Conservation (phyloP, 257 asterid genomes). For the Plantago elongata region DNA sequence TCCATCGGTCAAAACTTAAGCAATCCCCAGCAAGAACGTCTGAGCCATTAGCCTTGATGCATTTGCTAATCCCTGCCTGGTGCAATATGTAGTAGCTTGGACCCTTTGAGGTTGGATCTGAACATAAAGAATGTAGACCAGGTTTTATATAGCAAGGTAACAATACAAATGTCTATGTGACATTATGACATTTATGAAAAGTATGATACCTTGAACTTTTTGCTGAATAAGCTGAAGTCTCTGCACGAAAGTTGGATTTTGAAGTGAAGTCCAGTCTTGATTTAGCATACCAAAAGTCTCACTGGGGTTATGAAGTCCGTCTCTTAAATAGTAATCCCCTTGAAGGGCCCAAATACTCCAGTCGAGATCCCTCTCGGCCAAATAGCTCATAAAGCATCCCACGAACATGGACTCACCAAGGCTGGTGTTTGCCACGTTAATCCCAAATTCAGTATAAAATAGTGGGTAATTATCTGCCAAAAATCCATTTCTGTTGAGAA, state of each 20-base stretch:
- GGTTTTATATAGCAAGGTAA: no score
- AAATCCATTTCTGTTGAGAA: constrained; percentile 33
- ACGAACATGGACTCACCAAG: constrained; percentile 34
- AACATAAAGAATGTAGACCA: neutral
- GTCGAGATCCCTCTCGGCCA: constrained; percentile 49
- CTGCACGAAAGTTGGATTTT: constrained; percentile 27
- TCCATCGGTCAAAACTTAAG: constrained; percentile 28
- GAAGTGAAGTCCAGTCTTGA: constrained; percentile 31
- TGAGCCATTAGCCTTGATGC: constrained; percentile 11
- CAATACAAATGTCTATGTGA: neutral
- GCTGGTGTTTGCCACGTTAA: constrained; percentile 19
- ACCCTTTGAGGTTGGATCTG: constrained; percentile 30
- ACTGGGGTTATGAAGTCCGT: constrained; percentile 28
- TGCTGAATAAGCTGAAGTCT: constrained; percentile 30
- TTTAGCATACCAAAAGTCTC: constrained; percentile 47
- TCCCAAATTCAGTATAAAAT: constrained; percentile 59
- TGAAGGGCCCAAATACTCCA: constrained; percentile 67
- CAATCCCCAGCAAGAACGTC: constrained; percentile 23
- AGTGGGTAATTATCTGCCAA: constrained; percentile 27
- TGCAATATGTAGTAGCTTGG: constrained; percentile 23
- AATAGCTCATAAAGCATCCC: constrained; percentile 30
- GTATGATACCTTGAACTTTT: constrained; percentile 28
- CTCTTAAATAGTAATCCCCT: constrained; percentile 45
- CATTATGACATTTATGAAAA: neutral
- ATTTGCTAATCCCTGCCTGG: constrained; percentile 38